phyloP scores from a whole-genome alignment of 2,329 filamentous ascomycete species.

The Arthrobotrys conoides region DNA sequence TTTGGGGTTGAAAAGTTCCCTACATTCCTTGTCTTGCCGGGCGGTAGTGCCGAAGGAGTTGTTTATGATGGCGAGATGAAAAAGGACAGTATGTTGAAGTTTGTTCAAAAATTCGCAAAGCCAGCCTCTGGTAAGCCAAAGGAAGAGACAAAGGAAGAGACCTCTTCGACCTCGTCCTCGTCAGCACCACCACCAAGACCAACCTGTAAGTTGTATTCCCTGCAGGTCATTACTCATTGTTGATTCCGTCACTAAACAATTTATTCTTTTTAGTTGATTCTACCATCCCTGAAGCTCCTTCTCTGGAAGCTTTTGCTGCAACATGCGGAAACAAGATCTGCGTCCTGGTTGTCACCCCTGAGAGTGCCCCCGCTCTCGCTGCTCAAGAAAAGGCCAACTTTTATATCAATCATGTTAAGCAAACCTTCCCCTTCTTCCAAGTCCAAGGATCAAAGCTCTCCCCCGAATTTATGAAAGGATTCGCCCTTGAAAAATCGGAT shows the following conservation, averaged over 20 bases:
- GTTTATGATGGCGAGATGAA: slow-evolving; percentile 87
- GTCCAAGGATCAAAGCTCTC: slow-evolving; percentile 75
- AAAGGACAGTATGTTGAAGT: slow-evolving; percentile 84
- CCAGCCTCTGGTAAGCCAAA: slow-evolving; percentile 75
- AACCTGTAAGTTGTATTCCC: slow-evolving; percentile 64
- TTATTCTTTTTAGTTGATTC: slow-evolving; percentile 70
- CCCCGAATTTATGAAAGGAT: slow-evolving; percentile 72
- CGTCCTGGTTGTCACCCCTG: slow-evolving; percentile 71
- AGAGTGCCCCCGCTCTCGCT: slow-evolving; percentile 71
- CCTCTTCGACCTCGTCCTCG: slow-evolving; percentile 46
- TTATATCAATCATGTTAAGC: slow-evolving; percentile 67
- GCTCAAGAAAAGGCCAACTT: slow-evolving; percentile 80
- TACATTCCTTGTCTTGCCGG: slow-evolving; percentile 82
- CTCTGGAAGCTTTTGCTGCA: slow-evolving; percentile 77
- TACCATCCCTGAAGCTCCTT: slow-evolving; percentile 76
- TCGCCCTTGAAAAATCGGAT: slow-evolving; percentile 75
- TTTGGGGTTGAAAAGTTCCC: slow-evolving; percentile 86
- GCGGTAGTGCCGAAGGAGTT: slow-evolving; percentile 77
- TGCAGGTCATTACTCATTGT: slow-evolving; percentile 14
- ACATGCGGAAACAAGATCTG: slow-evolving; percentile 71
- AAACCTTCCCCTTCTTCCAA: slow-evolving; percentile 85
- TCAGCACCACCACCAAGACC: slow-evolving; percentile 67
- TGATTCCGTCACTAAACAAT: slow-evolving; percentile 40
- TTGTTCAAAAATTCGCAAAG: slow-evolving; percentile 82
- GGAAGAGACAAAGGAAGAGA: slow-evolving; percentile 69